phyloP scores from a whole-genome alignment of 208 protist genomes.

The Giardia duodenalis region DNA sequence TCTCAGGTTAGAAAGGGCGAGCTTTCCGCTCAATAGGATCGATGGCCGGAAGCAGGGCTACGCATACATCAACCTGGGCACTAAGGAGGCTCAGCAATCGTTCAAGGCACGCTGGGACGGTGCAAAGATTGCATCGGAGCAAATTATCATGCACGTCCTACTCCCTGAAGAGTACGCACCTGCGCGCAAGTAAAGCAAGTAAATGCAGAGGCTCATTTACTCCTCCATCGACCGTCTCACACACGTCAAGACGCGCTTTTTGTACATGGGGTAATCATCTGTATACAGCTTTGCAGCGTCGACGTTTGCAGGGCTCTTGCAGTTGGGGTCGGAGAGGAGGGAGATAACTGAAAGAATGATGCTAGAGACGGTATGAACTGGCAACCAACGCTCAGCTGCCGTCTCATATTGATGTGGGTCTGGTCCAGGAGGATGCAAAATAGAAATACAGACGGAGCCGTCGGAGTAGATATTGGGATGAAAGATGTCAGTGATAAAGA shows the following conservation, averaged over 20 bases:
- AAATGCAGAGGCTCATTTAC: not conserved
- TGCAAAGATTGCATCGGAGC: not conserved
- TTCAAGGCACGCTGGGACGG: not conserved
- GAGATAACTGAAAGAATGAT: conserved; percentile 40
- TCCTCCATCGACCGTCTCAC: not conserved
- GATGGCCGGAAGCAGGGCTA: not conserved
- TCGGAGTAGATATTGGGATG: conserved; percentile 32
- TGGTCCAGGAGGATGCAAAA: conserved; percentile 29
- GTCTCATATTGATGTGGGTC: conserved; percentile 25
- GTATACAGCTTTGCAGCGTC: conserved; percentile 37
- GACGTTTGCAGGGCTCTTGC: conserved; percentile 44
- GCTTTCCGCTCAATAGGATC: not conserved
- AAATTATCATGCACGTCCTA: not conserved
- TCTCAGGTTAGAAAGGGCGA: not conserved
- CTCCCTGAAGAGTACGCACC: not conserved
- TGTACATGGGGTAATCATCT: not conserved
- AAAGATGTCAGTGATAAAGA: conserved; percentile 12
- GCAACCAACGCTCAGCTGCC: conserved; percentile 32
- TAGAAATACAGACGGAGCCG: conserved; percentile 29
- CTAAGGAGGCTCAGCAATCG: not conserved
- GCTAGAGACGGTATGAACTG: conserved; percentile 39
- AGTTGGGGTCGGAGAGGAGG: conserved; percentile 39
- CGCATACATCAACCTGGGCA: not conserved
- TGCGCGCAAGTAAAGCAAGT: not conserved
- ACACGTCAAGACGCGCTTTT: conserved; percentile 16